Conservation (phyloP, 106 monocot species). For the Iris macrosiphon region DNA sequence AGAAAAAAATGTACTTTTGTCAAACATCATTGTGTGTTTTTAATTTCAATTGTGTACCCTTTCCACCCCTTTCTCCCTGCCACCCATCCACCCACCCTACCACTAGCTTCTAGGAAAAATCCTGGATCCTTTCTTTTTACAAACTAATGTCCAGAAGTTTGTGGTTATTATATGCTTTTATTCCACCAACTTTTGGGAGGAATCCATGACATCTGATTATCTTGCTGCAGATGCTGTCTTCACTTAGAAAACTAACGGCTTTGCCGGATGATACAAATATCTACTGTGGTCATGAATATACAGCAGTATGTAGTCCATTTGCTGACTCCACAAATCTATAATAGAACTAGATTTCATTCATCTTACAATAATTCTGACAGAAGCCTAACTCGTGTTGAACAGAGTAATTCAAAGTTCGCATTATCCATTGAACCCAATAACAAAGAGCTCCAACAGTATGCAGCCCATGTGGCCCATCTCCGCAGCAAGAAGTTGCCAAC, state of each 20-base stretch:
- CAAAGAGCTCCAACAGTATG: conserved; percentile 64
- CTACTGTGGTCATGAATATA: conserved; percentile 96
- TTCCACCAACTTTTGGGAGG: no score
- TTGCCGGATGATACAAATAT: conserved; percentile 80
- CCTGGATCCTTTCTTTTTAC: no score
- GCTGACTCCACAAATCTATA: neutral
- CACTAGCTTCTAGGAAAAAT: no score
- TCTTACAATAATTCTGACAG: neutral
- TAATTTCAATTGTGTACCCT: no score
- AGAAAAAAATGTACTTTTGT: no score
- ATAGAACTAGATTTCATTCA: neutral
- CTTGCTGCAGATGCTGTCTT: conserved; percentile 66
- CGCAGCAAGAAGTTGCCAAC: conserved; percentile 76
- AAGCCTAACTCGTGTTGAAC: neutral
- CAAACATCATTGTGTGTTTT: no score
- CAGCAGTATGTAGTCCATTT: conserved; percentile 37
- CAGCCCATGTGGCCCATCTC: conserved; percentile 47
- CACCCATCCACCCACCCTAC: no score
- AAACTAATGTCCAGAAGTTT: no score
- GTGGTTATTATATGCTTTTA: no score
- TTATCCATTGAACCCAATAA: conserved; percentile 81
- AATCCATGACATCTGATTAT: no score
- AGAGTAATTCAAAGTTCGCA: conserved; percentile 97
- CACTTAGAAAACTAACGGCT: conserved; percentile 60
- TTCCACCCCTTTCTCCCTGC: no score